These are phyloP conservation scores for Neurospora sp. DNA, from an alignment of 495 filamentous ascomycete species.

Conservation along the genomic window DNA sequence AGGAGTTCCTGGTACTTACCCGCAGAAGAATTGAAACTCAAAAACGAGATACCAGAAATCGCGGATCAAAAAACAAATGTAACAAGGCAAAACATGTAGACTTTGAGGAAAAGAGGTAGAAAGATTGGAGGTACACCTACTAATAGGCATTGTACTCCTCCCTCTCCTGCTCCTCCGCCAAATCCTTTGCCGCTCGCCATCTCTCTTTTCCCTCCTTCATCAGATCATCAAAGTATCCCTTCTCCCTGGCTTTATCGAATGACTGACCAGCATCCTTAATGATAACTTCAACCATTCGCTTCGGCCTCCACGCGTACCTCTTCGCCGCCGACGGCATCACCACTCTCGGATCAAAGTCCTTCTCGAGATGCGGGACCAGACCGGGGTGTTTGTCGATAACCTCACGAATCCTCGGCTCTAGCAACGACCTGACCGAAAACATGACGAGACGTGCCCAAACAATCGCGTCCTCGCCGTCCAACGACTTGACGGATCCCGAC, in stretches of 20 bases:
- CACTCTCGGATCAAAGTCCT: background rate
- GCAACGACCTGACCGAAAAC: background rate
- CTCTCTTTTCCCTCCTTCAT: background rate
- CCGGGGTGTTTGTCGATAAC: background rate
- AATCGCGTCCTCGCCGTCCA: background rate
- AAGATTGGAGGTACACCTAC: background rate
- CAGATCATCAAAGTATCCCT: background rate
- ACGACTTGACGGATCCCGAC: background rate
- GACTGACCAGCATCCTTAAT: background rate
- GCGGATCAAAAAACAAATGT: background rate
- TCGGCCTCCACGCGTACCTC: background rate
- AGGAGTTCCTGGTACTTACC: background rate
- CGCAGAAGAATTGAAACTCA: background rate
- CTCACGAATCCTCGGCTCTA: background rate
- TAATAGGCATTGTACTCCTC: background rate
- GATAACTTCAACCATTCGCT: background rate
- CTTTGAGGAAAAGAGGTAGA: background rate
- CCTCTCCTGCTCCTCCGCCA: background rate
- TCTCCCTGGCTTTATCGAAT: background rate
- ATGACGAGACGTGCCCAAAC: background rate
- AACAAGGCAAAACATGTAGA: background rate
- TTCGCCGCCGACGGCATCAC: background rate
- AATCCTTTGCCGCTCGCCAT: background rate
- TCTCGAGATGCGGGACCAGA: background rate
- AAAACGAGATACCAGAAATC: background rate